Percentiles rank a stretch among this genome's conserved stretches.
These are phyloP conservation scores for Aspergillus sp. DNA, from an alignment of 2,329 filamentous ascomycete species.

Conservation along the genomic window DNA sequence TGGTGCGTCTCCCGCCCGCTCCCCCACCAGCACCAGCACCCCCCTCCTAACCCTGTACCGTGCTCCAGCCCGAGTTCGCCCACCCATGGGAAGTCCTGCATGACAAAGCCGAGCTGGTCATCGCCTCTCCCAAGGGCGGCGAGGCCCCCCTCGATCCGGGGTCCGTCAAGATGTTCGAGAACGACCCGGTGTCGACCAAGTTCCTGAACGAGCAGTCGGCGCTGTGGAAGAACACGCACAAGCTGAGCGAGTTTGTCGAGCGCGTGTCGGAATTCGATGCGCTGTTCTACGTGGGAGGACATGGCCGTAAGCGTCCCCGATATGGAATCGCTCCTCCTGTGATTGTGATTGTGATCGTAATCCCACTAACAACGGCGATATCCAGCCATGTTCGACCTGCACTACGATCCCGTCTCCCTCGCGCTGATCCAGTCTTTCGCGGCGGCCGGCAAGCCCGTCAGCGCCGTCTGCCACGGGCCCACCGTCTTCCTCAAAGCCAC, in stretches of 20 bases:
- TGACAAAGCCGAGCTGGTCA: slow-evolving; percentile 53
- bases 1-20: slow-evolving; percentile 45
- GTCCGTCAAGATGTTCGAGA: slow-evolving; percentile 56
- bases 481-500: slow-evolving; percentile 46
- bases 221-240: slow-evolving; percentile 64
- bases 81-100: slow-evolving; percentile 63
- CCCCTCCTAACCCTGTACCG: background rate
- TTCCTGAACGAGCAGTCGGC: slow-evolving; percentile 58
- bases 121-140: slow-evolving; percentile 64
- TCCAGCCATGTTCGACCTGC: slow-evolving; percentile 52
- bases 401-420: slow-evolving; percentile 41
- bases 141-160: slow-evolving; percentile 60
- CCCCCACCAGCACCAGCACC: background rate
- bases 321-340: slow-evolving; percentile 7
- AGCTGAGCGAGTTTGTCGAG: slow-evolving; percentile 57
- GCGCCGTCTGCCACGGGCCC: slow-evolving; percentile 51
- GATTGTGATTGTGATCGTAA: background rate
- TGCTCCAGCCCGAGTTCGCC: slow-evolving; percentile 55
- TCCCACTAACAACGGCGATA: background rate
- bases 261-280: slow-evolving; percentile 63
- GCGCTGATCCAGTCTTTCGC: slow-evolving; percentile 49
- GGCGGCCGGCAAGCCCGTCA: slow-evolving; percentile 48
- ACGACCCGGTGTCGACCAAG: slow-evolving; percentile 51
- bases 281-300: slow-evolving; percentile 59
- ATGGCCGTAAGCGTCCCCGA: slow-evolving; percentile 58